Base-by-base conservation (phyloP, 2,329 filamentous ascomycete genomes). In the Blumeria hordei region DNA sequence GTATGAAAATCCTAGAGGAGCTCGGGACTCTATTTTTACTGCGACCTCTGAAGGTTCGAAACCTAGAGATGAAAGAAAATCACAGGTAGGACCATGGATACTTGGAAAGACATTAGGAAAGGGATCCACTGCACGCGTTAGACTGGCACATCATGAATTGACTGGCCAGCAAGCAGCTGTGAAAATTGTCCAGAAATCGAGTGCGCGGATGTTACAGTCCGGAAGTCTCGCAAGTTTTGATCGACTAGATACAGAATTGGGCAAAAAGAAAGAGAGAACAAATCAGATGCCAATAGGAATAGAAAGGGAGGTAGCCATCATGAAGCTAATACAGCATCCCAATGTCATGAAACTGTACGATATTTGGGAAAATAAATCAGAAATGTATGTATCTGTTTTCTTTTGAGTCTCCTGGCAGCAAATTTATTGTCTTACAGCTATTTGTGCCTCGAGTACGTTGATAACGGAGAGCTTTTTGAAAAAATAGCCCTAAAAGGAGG, bases 341-440 rank as follows among this genome's bases (percentile, higher is more conserved):
- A 92, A 96, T 66, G 90, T 96, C 62, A 88, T 95, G 67, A 86
- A 85, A 61, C 71, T 98, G 9, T 92, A 90, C 65, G 92, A 98
- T 69, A 90, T 98, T 34, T 98, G 90, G 90, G 92, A 98, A 69
- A 96, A 95, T 65, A 77, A 85, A 21, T 85, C 87, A 56, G 88
- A 98, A 68, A 81, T 98, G 85, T 95, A 73, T 71, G 85, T 70
- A 18, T 18, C 28, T 33, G 7, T 28, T 9, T 28, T 14, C n/a
- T 49, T 28, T 28, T 4, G 21, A 28, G 4, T 28, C 21, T 28
- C 21, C 21, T 28, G 21, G 4, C 21, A 28, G 21, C 4, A 28
- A 28, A 28, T 28, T 28, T 28, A 28, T 28, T 28, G 21, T 28
- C 16, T 6, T 21, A 6, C 59, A 95, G 88, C 57, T 96, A 96